Evolutionary conservation across 225 moss, liverwort and hornwort genomes (phyloP), one percentile per base, ranked within the genome.

Genomic region (Thuidium tamariscinum): DNA sequence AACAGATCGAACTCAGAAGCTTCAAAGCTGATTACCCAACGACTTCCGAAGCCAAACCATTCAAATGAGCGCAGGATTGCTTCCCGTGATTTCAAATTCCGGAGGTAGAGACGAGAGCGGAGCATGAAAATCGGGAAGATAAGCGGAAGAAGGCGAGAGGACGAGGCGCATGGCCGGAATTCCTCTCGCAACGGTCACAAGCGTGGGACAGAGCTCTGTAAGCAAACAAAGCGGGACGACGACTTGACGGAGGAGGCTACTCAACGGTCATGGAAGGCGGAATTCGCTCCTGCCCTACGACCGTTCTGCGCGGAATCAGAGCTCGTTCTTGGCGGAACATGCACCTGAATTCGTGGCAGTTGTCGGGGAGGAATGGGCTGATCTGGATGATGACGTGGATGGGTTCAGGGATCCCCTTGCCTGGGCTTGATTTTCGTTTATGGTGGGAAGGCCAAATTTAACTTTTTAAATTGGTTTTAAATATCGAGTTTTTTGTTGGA

Each of bases 171-270:
- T 22, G 86, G 54, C 57, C 63, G 80, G 82, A 72, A 88, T 72
- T 85, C 22, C 70, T 82, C 51, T 49, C 74, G 74, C 80, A 91
- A 91, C 91, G 91, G 91, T 91, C 88, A 91, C 88, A 80, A 83
- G 41, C 67, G 74, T 29, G 30, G 57, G 79, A 88, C 90, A 88
- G 88, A 79, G 85, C 66, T 73, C n/a, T 74, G 83, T 73, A 75
- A 77, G 82, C 90, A 72, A 77, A 85, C 90, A 77, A 80, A 68
- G 77, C 67, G 77, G 90, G 55, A 83, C 83, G 73, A 83, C 74
- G 56, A 52, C 62, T 71, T 44, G 82, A 86, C 37, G 63, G 34
- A 5, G 27, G 59, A 59, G 36, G 7, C 7, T 42, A 55, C 72
- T 71, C 88, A 90, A 90, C 90, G 88, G 90, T 90, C 90, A 90